Conservation (phyloP, 176 grass and related monocot genomes). For the Elaeis guineensis region DNA sequence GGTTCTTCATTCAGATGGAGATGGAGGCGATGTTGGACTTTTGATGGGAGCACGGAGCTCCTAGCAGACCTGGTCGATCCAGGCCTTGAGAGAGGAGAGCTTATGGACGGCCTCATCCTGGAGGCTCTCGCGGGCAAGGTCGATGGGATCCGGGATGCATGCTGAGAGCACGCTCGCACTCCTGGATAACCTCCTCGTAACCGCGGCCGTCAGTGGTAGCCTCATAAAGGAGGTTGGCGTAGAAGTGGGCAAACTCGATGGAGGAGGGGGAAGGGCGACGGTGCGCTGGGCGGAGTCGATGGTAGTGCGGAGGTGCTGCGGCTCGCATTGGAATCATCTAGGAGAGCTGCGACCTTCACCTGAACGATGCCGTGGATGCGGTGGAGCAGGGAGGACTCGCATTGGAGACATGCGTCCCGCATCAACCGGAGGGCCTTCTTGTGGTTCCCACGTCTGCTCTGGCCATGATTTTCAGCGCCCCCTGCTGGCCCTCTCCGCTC, state of each 20-base stretch:
- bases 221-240: constrained; percentile 53
- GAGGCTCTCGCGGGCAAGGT: constrained; percentile 53
- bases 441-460: too few relatives aligned
- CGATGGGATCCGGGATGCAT: constrained; percentile 45
- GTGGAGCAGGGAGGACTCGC: constrained; percentile 45
- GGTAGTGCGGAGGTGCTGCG: constrained; percentile 42
- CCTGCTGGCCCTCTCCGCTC: too few relatives aligned
- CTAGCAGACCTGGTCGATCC: constrained; percentile 31
- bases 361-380: constrained; percentile 65
- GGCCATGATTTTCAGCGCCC: too few relatives aligned
- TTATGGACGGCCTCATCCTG: constrained; percentile 31
- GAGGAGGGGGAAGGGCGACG: constrained; percentile 62
- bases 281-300: constrained; percentile 44
- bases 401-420: constrained; percentile 42
- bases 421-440: constrained; percentile 50
- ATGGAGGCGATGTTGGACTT: constrained; percentile 82
- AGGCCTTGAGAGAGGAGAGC: constrained; percentile 24
- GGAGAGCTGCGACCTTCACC: constrained; percentile 35
- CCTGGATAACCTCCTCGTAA: constrained; percentile 55
- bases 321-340: constrained; percentile 51
- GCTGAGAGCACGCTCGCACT: constrained; percentile 65
- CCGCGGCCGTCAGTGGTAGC: constrained; percentile 30
- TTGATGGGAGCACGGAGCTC: constrained; percentile 62
- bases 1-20: constrained; percentile 71
- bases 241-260: constrained; percentile 75